These are phyloP conservation scores for Amoebophrya sp. DNA, from an alignment of 169 alveolate genomes.

Conservation along the genomic window DNA sequence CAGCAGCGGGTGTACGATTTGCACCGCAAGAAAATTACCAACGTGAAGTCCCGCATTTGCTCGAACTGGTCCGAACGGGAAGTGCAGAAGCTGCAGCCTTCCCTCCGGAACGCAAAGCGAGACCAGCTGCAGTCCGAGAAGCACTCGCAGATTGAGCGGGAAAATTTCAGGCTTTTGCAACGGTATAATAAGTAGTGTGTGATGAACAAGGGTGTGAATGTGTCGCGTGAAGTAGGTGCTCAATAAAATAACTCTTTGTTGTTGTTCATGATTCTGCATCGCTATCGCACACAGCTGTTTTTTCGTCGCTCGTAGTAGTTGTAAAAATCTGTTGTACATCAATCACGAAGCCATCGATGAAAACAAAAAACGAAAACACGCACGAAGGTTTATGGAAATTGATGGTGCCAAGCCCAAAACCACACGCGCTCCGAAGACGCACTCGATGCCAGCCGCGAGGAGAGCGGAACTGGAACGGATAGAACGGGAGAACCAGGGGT, in stretches of 20 bases:
- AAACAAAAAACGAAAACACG: no score
- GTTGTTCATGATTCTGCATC: no score
- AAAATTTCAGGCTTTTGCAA: not conserved
- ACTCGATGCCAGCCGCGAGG: not conserved
- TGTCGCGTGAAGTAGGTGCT: no score
- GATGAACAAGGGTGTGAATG: no score
- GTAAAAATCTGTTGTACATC: no score
- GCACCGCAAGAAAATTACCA: not conserved
- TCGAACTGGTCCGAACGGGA: not conserved
- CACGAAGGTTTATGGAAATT: not conserved
- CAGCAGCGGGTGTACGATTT: not conserved
- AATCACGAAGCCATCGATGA: no score
- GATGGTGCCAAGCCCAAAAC: not conserved
- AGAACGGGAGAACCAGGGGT: not conserved
- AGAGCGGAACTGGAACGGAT: not conserved
- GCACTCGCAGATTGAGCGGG: not conserved
- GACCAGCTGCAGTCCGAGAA: not conserved
- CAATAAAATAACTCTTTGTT: no score
- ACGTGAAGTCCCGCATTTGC: not conserved
- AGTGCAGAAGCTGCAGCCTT: not conserved
- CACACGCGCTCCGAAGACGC: not conserved
- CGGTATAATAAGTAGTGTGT: no score
- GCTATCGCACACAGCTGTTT: no score
- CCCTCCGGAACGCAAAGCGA: not conserved
- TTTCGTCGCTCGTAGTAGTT: no score